Evolutionary conservation across 805 yeast genomes (phyloP), one percentile per base, ranked within the genome.

Genomic region (Kazachstania bromeliacearum): DNA sequence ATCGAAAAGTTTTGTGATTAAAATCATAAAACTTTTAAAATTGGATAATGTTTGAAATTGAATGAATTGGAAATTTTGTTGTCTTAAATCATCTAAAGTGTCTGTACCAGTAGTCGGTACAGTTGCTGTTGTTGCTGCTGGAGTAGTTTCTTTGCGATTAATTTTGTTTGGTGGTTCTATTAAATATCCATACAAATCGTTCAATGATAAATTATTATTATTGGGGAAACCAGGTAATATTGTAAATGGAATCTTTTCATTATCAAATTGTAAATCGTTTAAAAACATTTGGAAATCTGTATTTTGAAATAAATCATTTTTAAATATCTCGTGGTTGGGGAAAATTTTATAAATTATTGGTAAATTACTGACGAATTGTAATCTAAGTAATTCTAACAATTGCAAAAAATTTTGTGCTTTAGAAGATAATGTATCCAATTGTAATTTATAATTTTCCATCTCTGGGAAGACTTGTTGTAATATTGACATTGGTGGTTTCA

Each of bases 291-390:
- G 48, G 19, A 52, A 44, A 31, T 51, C 58, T 2, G 53, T 20
- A 17, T 44, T 43, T 25, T 48, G 42, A 31, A 55, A 48, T 3
- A 49, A 29, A 5, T 48, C 43, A 28, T 51, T 46, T 27, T 43
- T 40, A 36, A 57, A 53, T 6, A 57, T 38, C 27, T 53, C 59
- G 37, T 57, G 59, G 20, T 48, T 40, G 1, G 62, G 62, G 38
- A 55, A 57, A 26, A 47, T 31, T 20, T 48, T 45, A 30, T 37
- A 47, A 7, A 57, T 43, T 30, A 49, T 38, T 5, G 62, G 62
- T 28, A 57, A 39, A 31, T 49, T 51, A 17, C 37, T 18, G n/a
- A 57, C 42, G 2, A 57, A 36, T 10, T 41, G 34, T 8, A 37
- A 34, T 32, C 60, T 45, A 25, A 57, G 32, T 5, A 36, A 29